phyloP scores from a whole-genome alignment of 768 basidiomycete genomes.

The Fistulinella prunicolor region DNA sequence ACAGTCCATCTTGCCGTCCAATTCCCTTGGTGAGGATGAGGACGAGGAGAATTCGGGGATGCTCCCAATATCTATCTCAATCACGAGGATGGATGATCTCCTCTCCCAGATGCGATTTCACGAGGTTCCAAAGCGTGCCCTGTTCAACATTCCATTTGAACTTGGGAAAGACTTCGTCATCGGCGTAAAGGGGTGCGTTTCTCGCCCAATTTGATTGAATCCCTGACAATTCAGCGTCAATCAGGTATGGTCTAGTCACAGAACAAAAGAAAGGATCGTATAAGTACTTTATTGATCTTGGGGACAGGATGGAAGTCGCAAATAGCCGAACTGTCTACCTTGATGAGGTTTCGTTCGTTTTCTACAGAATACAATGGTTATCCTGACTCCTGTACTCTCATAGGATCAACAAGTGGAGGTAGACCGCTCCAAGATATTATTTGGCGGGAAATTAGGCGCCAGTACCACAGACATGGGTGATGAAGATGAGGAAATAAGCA shows the following conservation, averaged over 20 bases:
- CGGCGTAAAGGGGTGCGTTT: constrained; percentile 74
- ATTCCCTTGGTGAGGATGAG: constrained; percentile 41
- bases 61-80: constrained; percentile 69
- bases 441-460: constrained; percentile 38
- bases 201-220: background rate
- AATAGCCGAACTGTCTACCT: constrained; percentile 66
- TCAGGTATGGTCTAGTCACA: constrained; percentile 83
- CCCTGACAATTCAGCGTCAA: constrained; percentile 10
- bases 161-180: constrained; percentile 73
- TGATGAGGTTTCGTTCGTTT: constrained; percentile 52
- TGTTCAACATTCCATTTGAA: constrained; percentile 79
- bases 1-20: constrained; percentile 60
- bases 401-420: constrained; percentile 31
- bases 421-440: constrained; percentile 24
- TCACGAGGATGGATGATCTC: constrained; percentile 74
- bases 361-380: background rate
- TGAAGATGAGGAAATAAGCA: constrained; percentile 38
- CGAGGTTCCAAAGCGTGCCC: constrained; percentile 78
- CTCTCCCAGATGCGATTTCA: constrained; percentile 77
- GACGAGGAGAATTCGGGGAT: constrained; percentile 51
- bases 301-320: constrained; percentile 75
- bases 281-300: constrained; percentile 80
- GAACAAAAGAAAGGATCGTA: constrained; percentile 83
- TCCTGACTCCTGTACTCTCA: constrained; percentile 7
- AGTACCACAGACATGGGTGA: constrained; percentile 27